A percentile compares a stretch with the other conserved stretches of the same genome.
Conservation (phyloP, 129 eudicot genomes). For the Helianthus tuberosus region DNA sequence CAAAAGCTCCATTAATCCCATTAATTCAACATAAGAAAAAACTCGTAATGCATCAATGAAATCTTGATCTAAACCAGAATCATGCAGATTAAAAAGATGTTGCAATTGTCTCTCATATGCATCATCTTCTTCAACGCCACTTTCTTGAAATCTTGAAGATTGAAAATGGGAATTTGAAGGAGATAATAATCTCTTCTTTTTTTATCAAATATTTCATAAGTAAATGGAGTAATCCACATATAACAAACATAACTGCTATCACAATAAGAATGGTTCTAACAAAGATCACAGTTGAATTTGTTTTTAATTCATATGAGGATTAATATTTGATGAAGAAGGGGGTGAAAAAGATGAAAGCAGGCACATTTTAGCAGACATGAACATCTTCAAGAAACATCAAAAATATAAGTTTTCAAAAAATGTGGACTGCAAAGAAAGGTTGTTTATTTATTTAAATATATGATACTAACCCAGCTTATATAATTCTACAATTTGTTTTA, state of each 20-base stretch:
- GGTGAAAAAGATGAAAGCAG: constrained; percentile 36
- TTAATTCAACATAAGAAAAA: constrained; percentile 72
- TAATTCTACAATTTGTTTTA: too few species aligned
- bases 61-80: constrained; percentile 85
- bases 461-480: constrained; percentile 26
- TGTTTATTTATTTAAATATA: constrained; percentile 12
- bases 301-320: constrained; percentile 44
- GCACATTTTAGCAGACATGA: constrained; percentile 47
- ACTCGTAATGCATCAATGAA: constrained; percentile 89
- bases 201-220: constrained; percentile 61
- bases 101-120: constrained; percentile 77
- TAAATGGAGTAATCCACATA: constrained; percentile 69
- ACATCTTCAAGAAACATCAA: constrained; percentile 32
- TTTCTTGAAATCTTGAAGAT: constrained; percentile 63
- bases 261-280: constrained; percentile 49
- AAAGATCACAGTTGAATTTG: constrained; percentile 59
- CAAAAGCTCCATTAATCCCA: constrained; percentile 88
- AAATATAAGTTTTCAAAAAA: constrained; percentile 5
- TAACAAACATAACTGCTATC: constrained; percentile 64
- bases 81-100: constrained; percentile 82
- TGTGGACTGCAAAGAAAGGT: background rate
- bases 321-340: background rate
- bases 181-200: constrained; percentile 40
- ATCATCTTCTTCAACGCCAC: constrained; percentile 37
- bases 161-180: constrained; percentile 44